These are phyloP conservation scores for Melastoma malabathricum DNA, from an alignment of 345 rosid species.

Conservation along the genomic window DNA sequence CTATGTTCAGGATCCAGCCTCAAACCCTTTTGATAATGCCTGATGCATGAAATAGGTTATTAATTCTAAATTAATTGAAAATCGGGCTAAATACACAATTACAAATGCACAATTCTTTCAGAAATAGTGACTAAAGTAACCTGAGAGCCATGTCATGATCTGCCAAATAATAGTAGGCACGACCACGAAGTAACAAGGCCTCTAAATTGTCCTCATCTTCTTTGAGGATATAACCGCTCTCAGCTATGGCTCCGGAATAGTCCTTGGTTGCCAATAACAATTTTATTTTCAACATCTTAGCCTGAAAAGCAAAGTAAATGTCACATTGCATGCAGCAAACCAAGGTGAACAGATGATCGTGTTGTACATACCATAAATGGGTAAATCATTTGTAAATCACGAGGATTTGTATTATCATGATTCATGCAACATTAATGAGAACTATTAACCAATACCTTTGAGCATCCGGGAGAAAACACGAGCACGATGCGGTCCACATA, in stretches of 20 bases:
- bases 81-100: neutral
- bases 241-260: constrained; percentile 72
- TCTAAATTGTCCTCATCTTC: constrained; percentile 83
- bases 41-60: constrained; percentile 19
- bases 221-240: constrained; percentile 70
- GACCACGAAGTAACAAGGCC: constrained; percentile 88
- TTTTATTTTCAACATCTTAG: constrained; percentile 69
- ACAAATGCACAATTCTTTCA: too few relatives aligned
- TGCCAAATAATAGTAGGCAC: constrained; percentile 94
- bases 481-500: constrained; percentile 82
- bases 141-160: constrained; percentile 96
- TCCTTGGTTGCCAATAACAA: constrained; percentile 58
- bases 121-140: constrained; percentile 18
- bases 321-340: too few relatives aligned
- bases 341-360: too few relatives aligned
- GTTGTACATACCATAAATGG: too few relatives aligned
- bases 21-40: constrained; percentile 96
- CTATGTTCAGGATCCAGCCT: constrained; percentile 96
- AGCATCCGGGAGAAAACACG: constrained; percentile 88
- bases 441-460: constrained; percentile 33
- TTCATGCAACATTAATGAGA: too few relatives aligned
- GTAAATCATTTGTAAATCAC: too few relatives aligned
- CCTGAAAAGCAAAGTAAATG: constrained; percentile 27
- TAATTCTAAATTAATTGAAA: neutral
- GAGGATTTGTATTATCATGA: neutral